Conservation (phyloP, 169 alveolate species). For the Plasmodium sp. region DNA sequence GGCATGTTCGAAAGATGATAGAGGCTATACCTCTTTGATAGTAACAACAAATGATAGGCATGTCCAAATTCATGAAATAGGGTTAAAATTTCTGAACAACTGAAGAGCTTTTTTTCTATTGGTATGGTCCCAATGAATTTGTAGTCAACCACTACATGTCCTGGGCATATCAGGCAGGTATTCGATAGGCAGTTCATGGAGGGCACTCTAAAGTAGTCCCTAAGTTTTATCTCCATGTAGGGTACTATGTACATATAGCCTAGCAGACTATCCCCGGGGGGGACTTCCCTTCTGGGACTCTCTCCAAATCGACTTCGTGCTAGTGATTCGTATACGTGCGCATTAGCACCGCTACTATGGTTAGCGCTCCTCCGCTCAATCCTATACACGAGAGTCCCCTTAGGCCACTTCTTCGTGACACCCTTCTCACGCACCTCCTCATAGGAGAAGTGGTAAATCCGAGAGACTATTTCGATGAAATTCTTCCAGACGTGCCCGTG, state of each 20-base stretch:
- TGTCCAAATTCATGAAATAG: conserved; percentile 73
- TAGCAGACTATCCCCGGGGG: not conserved
- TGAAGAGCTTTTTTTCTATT: conserved; percentile 44
- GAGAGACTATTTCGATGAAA: conserved; percentile 23
- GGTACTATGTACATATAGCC: conserved; percentile 72
- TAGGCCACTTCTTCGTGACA: conserved; percentile 6
- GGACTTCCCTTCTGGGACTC: not conserved
- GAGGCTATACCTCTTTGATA: conserved; percentile 11
- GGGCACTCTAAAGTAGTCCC: conserved; percentile 41
- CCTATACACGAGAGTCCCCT: conserved; percentile 3
- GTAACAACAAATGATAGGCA: conserved; percentile 64
- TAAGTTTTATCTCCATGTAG: conserved; percentile 22
- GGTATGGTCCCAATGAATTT: conserved; percentile 38
- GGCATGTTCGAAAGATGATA: conserved; percentile 25
- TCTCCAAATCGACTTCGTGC: not conserved
- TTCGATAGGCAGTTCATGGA: conserved; percentile 20
- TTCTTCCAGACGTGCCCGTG: conserved; percentile 8
- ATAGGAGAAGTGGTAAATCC: conserved; percentile 41
- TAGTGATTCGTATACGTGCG: not conserved
- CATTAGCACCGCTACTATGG: not conserved
- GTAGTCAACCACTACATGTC: conserved; percentile 49
- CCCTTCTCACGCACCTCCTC: not conserved
- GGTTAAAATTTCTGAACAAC: conserved; percentile 50
- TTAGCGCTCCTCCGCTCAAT: not conserved
- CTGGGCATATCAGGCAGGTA: conserved; percentile 32